These are phyloP conservation scores for Symbiodinium natans DNA, from an alignment of 73 alveolate species.

Conservation along the genomic window DNA sequence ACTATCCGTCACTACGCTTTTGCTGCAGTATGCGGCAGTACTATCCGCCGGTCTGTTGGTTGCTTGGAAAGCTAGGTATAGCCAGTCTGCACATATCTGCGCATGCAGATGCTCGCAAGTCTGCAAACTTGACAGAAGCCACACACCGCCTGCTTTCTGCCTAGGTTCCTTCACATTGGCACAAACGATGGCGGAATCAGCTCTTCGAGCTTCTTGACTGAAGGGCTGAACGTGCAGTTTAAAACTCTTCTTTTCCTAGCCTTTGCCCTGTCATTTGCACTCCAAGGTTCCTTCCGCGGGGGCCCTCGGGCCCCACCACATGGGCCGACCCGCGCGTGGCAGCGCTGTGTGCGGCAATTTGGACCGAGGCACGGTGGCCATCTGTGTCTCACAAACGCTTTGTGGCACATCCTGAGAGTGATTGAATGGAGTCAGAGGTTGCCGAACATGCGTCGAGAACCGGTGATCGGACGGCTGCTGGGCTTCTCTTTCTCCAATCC, in stretches of 20 bases:
- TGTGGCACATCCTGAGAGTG: too few relatives aligned
- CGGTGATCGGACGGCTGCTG: constrained; percentile 35
- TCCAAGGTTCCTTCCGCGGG: constrained; percentile 42
- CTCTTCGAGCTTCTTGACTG: constrained; percentile 54
- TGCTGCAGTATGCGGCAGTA: too few relatives aligned
- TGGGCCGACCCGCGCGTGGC: constrained; percentile 67
- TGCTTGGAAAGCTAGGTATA: too few relatives aligned
- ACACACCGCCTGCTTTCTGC: not conserved
- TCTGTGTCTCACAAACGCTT: too few relatives aligned
- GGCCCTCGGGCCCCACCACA: constrained; percentile 34
- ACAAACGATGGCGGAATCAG: constrained; percentile 41
- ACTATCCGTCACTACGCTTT: too few relatives aligned
- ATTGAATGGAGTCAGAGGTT: constrained; percentile 25
- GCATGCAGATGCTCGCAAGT: too few relatives aligned
- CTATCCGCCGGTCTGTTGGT: too few relatives aligned
- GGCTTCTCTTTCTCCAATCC: too few relatives aligned
- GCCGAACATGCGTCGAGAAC: constrained; percentile 52
- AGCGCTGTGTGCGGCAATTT: constrained; percentile 30
- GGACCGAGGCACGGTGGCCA: constrained; percentile 72
- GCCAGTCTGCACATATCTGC: too few relatives aligned
- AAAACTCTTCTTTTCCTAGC: not conserved
- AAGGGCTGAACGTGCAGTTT: not conserved
- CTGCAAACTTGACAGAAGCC: too few relatives aligned
- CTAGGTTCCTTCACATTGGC: constrained; percentile 57
- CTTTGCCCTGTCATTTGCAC: not conserved